Evolutionary conservation across 139 green algal genomes (phyloP), one percentile per base, ranked within the genome.

Genomic region (Chlorella vulgaris): DNA sequence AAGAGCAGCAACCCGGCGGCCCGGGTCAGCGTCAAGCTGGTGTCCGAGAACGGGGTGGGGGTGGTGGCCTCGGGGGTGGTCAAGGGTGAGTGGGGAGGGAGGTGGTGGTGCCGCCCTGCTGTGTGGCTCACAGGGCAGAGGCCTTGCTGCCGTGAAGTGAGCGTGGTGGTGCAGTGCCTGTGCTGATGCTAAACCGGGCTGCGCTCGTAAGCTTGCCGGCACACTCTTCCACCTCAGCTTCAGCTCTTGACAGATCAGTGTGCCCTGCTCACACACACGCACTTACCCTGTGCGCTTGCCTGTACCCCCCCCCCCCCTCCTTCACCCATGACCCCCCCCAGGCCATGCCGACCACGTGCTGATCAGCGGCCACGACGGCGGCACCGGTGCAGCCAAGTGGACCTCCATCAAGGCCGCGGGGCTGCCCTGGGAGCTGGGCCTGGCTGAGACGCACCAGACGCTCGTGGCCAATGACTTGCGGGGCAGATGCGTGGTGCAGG

Each of bases 261-360:
- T n/a, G n/a, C n/a, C n/a, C n/a, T n/a, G n/a, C n/a, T n/a, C n/a
- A n/a, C n/a, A n/a, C n/a, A n/a, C n/a, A n/a, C n/a, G n/a, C n/a
- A n/a, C n/a, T n/a, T n/a, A n/a, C n/a, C n/a, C n/a, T n/a, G n/a
- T n/a, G n/a, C n/a, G n/a, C n/a, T n/a, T n/a, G n/a, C n/a, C n/a
- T n/a, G n/a, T n/a, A n/a, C n/a, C n/a, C n/a, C n/a, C n/a, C n/a
- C n/a, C n/a, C n/a, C n/a, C n/a, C n/a, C n/a, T n/a, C n/a, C n/a
- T n/a, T n/a, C n/a, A n/a, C n/a, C n/a, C n/a, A n/a, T 22, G 24
- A 28, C 39, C 39, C 18, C n/a, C 26, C 4, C 0, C 74, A 81
- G 95, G 95, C 67, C 93, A 98, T 68, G 95, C 95, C 29, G 95
- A 98, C 89, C 95, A 98, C 84, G 96, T 98, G 65, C 91, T 98